These are phyloP conservation scores for Suhomyces bribrorum DNA, from an alignment of 1,139 yeast species.

Conservation along the genomic window DNA sequence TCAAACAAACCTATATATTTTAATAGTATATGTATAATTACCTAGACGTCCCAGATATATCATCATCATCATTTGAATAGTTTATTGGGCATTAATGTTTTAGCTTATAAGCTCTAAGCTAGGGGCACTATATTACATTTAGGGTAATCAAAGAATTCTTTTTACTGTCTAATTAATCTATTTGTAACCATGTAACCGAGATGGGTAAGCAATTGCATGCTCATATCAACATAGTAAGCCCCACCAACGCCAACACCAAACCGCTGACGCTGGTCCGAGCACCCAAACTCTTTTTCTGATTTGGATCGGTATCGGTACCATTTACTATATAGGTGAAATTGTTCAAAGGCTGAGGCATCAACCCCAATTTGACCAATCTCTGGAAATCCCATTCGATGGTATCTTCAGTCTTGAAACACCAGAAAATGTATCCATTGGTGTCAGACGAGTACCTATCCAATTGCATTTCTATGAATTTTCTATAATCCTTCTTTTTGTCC, in stretches of 20 bases:
- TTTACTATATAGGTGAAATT: constrained; percentile 43
- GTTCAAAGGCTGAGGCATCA: constrained; percentile 64
- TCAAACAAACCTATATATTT: too few species aligned
- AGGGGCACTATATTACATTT: too few species aligned
- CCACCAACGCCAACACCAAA: neutral
- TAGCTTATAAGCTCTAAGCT: too few species aligned
- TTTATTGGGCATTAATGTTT: too few species aligned
- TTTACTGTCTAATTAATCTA: too few species aligned
- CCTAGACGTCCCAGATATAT: too few species aligned
- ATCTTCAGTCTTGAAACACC: constrained; percentile 69
- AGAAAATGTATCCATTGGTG: constrained; percentile 62
- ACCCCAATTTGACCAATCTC: constrained; percentile 45
- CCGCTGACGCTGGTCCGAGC: neutral
- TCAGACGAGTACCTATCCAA: constrained; percentile 45
- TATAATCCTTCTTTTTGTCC: constrained; percentile 44
- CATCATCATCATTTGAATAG: too few species aligned
- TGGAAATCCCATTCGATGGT: constrained; percentile 66
- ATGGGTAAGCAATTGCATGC: too few species aligned
- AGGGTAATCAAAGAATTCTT: too few species aligned
- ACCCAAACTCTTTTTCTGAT: constrained; percentile 5
- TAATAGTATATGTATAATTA: too few species aligned
- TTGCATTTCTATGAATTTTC: constrained; percentile 48
- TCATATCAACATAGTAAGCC: neutral
- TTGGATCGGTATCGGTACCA: constrained; percentile 34
- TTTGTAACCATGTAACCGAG: too few species aligned